Conservation (phyloP, 805 yeast genomes). For the Brettanomyces anomalus region DNA sequence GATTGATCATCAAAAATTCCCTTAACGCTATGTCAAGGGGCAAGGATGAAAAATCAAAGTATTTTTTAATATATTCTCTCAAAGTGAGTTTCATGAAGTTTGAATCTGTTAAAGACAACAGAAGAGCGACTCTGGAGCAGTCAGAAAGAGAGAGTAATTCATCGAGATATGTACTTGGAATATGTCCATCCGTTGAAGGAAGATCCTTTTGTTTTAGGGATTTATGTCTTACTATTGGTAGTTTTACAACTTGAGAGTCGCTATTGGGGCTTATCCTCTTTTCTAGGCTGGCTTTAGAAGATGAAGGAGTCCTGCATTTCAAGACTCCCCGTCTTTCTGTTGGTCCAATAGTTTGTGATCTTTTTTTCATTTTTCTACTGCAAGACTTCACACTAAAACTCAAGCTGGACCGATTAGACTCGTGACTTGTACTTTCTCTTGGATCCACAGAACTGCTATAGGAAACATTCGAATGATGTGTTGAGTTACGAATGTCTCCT, state of each 20-base stretch:
- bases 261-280: too few species aligned
- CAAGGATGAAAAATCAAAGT: slow-evolving; percentile 41
- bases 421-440: too few species aligned
- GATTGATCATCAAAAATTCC: slow-evolving; percentile 45
- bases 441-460: too few species aligned
- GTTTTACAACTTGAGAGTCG: too few species aligned
- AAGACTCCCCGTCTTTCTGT: background rate
- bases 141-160: slow-evolving; percentile 22
- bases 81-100: slow-evolving; percentile 17
- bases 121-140: slow-evolving; percentile 16
- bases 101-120: slow-evolving; percentile 24
- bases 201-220: background rate
- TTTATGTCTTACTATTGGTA: too few species aligned
- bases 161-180: slow-evolving; percentile 24
- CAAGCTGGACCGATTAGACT: too few species aligned
- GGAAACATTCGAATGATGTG: too few species aligned
- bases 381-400: background rate
- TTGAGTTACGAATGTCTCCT: too few species aligned
- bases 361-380: background rate
- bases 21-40: slow-evolving; percentile 63
- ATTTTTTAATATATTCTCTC: slow-evolving; percentile 21
- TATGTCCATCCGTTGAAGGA: slow-evolving; percentile 16
- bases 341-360: background rate
- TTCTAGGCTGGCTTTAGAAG: too few species aligned
- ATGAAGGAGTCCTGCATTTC: too few species aligned